These are phyloP conservation scores for Nakazawaea populi DNA, from an alignment of 805 yeast genomes.

Conservation along the genomic window DNA sequence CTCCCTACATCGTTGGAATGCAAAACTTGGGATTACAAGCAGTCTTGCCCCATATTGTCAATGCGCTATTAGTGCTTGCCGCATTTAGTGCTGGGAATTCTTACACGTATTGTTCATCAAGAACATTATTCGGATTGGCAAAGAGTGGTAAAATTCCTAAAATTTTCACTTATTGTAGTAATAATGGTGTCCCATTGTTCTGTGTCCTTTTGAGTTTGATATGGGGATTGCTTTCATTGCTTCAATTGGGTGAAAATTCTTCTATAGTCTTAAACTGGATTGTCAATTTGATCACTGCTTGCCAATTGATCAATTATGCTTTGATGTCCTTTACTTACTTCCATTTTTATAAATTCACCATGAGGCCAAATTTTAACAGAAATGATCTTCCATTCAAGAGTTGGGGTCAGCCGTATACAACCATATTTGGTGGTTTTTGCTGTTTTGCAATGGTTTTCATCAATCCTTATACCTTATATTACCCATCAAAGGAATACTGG, in stretches of 20 bases:
- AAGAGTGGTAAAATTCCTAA: conserved; percentile 69
- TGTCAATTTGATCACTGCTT: conserved; percentile 40
- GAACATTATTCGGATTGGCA: conserved; percentile 65
- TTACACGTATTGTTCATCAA: conserved; percentile 65
- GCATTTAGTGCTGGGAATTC: conserved; percentile 85
- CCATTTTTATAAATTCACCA: conserved; percentile 45
- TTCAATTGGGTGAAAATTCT: conserved; percentile 37
- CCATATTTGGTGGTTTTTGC: conserved; percentile 40
- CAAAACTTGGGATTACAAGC: conserved; percentile 51
- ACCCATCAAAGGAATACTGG: conserved; percentile 58
- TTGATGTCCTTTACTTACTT: conserved; percentile 37
- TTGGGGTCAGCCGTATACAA: conserved; percentile 56
- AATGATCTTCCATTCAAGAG: conserved; percentile 41
- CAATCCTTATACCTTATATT: conserved; percentile 67
- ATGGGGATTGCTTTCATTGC: conserved; percentile 57
- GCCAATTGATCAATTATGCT: conserved; percentile 41
- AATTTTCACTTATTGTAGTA: conserved; percentile 54
- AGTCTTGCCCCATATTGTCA: conserved; percentile 70
- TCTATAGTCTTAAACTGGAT: conserved; percentile 36
- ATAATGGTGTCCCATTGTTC: conserved; percentile 61
- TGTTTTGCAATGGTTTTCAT: conserved; percentile 48
- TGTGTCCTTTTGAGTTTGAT: conserved; percentile 41
- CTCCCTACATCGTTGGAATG: conserved; percentile 86
- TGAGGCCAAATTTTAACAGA: conserved; percentile 33
- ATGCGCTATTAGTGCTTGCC: conserved; percentile 67